Conservation (phyloP, 441 rosid genomes). For the Mallotus repandus region DNA sequence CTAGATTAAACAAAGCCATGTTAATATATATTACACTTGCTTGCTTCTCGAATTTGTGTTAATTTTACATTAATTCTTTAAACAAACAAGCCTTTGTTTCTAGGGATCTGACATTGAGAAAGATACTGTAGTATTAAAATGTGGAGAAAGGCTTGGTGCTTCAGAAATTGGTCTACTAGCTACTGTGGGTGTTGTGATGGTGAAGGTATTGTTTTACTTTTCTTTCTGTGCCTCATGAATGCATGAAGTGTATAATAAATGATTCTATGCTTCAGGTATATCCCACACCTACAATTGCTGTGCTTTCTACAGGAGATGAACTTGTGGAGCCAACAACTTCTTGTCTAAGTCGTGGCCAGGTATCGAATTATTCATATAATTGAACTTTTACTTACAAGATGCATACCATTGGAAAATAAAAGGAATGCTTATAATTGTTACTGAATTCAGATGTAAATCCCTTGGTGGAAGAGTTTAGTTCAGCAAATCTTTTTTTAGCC, state of each 20-base stretch:
- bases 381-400: slow-evolving; percentile 1
- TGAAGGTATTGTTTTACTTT: slow-evolving; percentile 56
- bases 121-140: slow-evolving; percentile 53
- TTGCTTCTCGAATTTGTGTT: slow-evolving; percentile 1
- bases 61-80: neutral
- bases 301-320: slow-evolving; percentile 97
- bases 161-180: slow-evolving; percentile 94
- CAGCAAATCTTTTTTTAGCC: slow-evolving; percentile 3
- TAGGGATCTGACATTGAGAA: slow-evolving; percentile 89
- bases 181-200: slow-evolving; percentile 65
- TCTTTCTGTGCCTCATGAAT: slow-evolving; percentile 22
- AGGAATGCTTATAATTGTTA: neutral
- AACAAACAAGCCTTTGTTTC: slow-evolving; percentile 23
- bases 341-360: slow-evolving; percentile 81
- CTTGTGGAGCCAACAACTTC: slow-evolving; percentile 71
- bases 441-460: neutral
- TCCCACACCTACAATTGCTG: slow-evolving; percentile 72
- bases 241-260: slow-evolving; percentile 13
- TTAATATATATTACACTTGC: neutral
- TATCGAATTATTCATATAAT: slow-evolving; percentile 26
- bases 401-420: neutral
- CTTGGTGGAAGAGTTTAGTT: neutral
- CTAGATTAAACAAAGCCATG: too few species aligned
- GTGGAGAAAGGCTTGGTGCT: slow-evolving; percentile 77
- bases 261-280: slow-evolving; percentile 56